Evolutionary conservation across 2,329 filamentous ascomycete genomes (phyloP).

Genomic region (Coniella lustricola): DNA sequence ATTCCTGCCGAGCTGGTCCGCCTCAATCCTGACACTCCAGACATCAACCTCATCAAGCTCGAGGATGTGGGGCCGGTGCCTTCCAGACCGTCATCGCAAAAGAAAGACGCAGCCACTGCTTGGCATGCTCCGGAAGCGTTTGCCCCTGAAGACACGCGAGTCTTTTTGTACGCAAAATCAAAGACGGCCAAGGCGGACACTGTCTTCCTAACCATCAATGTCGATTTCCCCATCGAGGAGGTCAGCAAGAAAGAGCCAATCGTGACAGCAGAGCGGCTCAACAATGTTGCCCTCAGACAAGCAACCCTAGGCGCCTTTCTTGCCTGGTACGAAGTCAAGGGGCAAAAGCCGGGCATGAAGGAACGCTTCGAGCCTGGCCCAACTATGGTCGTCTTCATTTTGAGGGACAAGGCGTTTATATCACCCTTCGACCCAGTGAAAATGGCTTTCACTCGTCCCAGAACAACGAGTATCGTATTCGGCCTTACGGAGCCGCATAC

Average conservation of each 20-base stretch:
- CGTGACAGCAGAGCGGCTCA: neutral
- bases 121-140: neutral
- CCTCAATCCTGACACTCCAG: neutral
- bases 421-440: too few relatives aligned
- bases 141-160: neutral
- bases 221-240: neutral
- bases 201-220: conserved; percentile 5
- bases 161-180: neutral
- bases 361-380: too few relatives aligned
- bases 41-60: neutral
- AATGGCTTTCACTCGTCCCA: too few relatives aligned
- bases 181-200: neutral
- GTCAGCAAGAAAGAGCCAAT: neutral
- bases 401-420: too few relatives aligned
- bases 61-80: neutral
- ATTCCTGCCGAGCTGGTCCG: conserved; percentile 4
- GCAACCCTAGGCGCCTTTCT: too few relatives aligned
- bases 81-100: neutral
- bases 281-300: neutral
- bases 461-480: too few relatives aligned
- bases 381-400: too few relatives aligned
- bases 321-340: too few relatives aligned
- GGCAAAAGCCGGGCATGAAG: too few relatives aligned
- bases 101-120: neutral
- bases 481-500: too few relatives aligned